Base-by-base conservation (phyloP, 768 basidiomycete species). In the Tubosaeta brunneosetosa region DNA sequence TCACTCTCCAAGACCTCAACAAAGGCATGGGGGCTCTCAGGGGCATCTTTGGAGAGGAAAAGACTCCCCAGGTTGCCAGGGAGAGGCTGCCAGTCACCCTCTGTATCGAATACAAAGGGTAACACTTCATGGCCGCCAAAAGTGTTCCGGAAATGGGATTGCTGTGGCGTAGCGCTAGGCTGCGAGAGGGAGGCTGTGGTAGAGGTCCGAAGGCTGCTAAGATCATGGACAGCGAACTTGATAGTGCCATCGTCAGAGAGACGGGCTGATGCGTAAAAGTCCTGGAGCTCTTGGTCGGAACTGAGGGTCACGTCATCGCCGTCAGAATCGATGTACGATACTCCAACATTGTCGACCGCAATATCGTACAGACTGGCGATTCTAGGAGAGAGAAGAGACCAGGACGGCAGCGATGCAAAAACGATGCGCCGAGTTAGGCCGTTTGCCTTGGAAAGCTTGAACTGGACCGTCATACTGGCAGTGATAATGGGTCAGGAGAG, bases 281-380 rank as follows among this genome's bases (percentile, higher is more conserved):
- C 88, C 50, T 78, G 76, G n/a, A 91, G 78, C 66, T 92, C 90
- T 32, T 84, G 83, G 50, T 88, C 76, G 4, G 88, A 81, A 67
- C 81, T 87, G 51, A 91, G 73, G 11, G 88, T 91, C 55, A 92
- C 81, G 54, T 85, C 81, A 62, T 91, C 90, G 36, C 80, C 77
- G 61, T 91, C 88, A 31, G 66, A 64, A 66, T 92, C 90, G 45
- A 84, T 54, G 66, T 92, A 91, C 31, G 84, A 82, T 32, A 88
- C 83, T 3, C 75, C 86, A 47, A 90, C 71, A 47, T 77, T 76
- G 52, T 79, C 77, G 49, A 68, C 50, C 3, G 85, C 79, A 37
- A 91, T 83, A 42, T 63, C 63, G 67, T 73, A 81, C 66, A 91
- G 51, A 74, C 68, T 25, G 60, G 56, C 74, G 52, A 89, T 79